Percentiles rank a stretch among this genome's conserved stretches.
These are phyloP conservation scores for Debaryomyces prosopidis DNA, from an alignment of 805 yeast genomes.

Conservation along the genomic window DNA sequence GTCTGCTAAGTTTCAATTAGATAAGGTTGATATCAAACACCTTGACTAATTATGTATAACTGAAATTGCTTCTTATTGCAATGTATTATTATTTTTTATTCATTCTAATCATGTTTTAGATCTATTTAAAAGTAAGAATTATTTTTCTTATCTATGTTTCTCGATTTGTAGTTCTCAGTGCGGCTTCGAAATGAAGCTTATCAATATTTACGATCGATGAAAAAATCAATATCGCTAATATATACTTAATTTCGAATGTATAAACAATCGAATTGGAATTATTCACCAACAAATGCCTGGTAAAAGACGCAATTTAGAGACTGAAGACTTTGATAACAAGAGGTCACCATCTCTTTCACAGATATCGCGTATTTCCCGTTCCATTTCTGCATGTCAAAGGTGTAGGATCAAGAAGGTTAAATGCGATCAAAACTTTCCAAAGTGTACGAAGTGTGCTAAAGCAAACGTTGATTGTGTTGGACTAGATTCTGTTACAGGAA, in stretches of 20 bases:
- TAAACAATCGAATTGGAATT: no score
- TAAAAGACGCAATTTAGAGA: constrained; percentile 5
- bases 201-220: no score
- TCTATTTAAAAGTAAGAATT: no score
- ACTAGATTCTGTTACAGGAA: constrained; percentile 83
- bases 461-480: constrained; percentile 78
- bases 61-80: neutral
- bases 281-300: neutral
- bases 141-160: no score
- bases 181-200: no score
- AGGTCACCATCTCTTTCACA: constrained; percentile 3
- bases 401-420: constrained; percentile 69
- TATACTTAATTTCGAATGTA: no score
- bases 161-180: no score
- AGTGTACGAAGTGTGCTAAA: constrained; percentile 60
- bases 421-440: constrained; percentile 70
- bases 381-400: constrained; percentile 83
- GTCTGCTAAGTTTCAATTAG: constrained; percentile 31
- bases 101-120: neutral
- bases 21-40: constrained; percentile 34
- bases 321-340: neutral
- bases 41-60: constrained; percentile 6
- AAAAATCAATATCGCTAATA: no score
- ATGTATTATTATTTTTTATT: neutral
- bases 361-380: constrained; percentile 50